Base-by-base conservation (phyloP, 106 monocot genomes). In the Alisma plantagoaquatica region DNA sequence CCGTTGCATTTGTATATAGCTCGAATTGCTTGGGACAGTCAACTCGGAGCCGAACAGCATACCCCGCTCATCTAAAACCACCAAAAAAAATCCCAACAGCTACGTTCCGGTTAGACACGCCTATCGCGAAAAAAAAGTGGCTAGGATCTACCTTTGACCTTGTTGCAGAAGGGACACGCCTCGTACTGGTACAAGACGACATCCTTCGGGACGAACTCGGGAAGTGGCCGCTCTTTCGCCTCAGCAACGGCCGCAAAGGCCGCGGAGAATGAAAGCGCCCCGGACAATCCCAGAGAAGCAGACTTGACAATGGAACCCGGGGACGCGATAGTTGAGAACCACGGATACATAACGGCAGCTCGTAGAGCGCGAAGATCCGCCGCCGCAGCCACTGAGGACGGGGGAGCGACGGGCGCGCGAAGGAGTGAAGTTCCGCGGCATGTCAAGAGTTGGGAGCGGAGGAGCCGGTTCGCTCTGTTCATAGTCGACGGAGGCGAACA, bases 71-170 rank as follows among this genome's bases (percentile, higher is more conserved):
- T n/a, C n/a, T n/a, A n/a, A n/a, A n/a, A n/a, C n/a, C n/a, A n/a
- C n/a, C n/a, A n/a, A n/a, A n/a, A n/a, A n/a, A n/a, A n/a, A n/a
- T n/a, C n/a, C n/a, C n/a, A n/a, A n/a, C n/a, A n/a, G n/a, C n/a
- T n/a, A n/a, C n/a, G n/a, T n/a, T n/a, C n/a, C n/a, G n/a, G n/a
- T n/a, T n/a, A n/a, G n/a, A n/a, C n/a, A n/a, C n/a, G n/a, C n/a
- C n/a, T n/a, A n/a, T n/a, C n/a, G n/a, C n/a, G n/a, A n/a, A n/a
- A n/a, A n/a, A n/a, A n/a, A n/a, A n/a, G n/a, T n/a, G n/a, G n/a
- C n/a, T n/a, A n/a, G n/a, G n/a, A n/a, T n/a, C n/a, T 53, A 98
- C 96, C 96, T 83, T 75, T 96, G 25, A 96, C 96, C 60, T 96
- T 96, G 63, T 96, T 96, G 73, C 96, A 96, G 75, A 96, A 96